Evolutionary conservation across 805 yeast species (phyloP).

Genomic region (Suhomyces vadensis): DNA sequence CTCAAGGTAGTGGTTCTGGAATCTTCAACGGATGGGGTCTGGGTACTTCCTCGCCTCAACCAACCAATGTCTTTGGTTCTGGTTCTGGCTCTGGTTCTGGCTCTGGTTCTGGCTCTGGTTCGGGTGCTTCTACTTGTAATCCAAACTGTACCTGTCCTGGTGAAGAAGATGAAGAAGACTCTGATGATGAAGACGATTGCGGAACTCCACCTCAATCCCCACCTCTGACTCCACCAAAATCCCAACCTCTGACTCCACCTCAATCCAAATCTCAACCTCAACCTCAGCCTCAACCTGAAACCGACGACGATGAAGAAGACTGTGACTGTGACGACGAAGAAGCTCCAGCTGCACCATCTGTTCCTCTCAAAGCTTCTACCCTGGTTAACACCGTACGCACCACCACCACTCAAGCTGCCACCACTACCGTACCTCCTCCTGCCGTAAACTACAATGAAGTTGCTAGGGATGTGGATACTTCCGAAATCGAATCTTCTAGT

Average conservation of each 20-base stretch:
- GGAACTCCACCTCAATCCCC: background rate
- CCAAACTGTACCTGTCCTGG: constrained; percentile 13
- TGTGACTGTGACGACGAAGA: constrained; percentile 15
- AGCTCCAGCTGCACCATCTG: constrained; percentile 1
- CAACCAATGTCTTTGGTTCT: constrained; percentile 13
- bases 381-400: background rate
- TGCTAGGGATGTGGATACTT: no score
- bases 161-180: constrained; percentile 13
- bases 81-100: constrained; percentile 10
- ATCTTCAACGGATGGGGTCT: constrained; percentile 6
- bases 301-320: constrained; percentile 15
- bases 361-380: constrained; percentile 4
- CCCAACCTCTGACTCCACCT: constrained; percentile 12
- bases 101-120: constrained; percentile 12
- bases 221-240: no score
- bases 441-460: constrained; percentile 6
- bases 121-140: constrained; percentile 10
- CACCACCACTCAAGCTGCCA: constrained; percentile 2
- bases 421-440: constrained; percentile 5
- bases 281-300: no score
- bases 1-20: constrained; percentile 5
- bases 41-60: constrained; percentile 8
- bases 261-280: no score
- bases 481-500: background rate
- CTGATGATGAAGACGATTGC: constrained; percentile 18